Evolutionary conservation across 2,329 filamentous ascomycete species (phyloP).

Genomic region (Fusarium sp.): DNA sequence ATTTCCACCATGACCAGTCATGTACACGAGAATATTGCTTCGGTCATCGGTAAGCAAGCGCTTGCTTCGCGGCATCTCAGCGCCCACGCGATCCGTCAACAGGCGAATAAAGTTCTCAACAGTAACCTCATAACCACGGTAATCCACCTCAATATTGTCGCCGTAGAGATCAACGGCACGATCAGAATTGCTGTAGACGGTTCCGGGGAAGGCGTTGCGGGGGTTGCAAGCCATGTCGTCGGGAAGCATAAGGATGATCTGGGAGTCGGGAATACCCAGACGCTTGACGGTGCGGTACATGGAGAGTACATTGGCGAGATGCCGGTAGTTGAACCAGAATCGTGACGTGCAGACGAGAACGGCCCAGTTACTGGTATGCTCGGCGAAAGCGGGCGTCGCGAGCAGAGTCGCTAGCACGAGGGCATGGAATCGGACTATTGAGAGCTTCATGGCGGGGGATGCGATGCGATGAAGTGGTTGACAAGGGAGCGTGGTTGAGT

Average conservation of each 20-base stretch:
- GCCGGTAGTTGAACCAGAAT: constrained; percentile 99
- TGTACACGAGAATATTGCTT: constrained; percentile 98
- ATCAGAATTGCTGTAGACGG: constrained; percentile 98
- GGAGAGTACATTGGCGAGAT: constrained; percentile 96
- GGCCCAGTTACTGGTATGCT: constrained; percentile 99
- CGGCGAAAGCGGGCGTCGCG: constrained; percentile 65
- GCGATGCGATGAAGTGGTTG: constrained; percentile 20
- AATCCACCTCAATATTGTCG: constrained; percentile 99
- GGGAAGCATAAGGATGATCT: constrained; percentile 99
- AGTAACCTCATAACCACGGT: constrained; percentile 97
- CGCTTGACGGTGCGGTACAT: constrained; percentile 98
- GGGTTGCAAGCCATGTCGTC: constrained; percentile 99
- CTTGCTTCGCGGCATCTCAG: constrained; percentile 96
- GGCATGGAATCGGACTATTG: constrained; percentile 60
- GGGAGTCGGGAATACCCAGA: constrained; percentile 95
- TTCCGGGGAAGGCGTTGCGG: constrained; percentile 96
- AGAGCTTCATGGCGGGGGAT: constrained; percentile 63
- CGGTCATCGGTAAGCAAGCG: constrained; percentile 92
- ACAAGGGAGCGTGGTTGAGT: constrained; percentile 16
- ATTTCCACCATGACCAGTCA: constrained; percentile 98
- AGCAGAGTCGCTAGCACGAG: constrained; percentile 64
- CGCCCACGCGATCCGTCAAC: constrained; percentile 92
- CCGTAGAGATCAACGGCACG: constrained; percentile 96
- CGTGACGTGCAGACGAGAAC: constrained; percentile 98
- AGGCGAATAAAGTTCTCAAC: constrained; percentile 98